Percentiles rank a stretch among this genome's conserved stretches.
Evolutionary conservation across 345 rosid genomes (phyloP).

Genomic region (Gossypium mustelinum): DNA sequence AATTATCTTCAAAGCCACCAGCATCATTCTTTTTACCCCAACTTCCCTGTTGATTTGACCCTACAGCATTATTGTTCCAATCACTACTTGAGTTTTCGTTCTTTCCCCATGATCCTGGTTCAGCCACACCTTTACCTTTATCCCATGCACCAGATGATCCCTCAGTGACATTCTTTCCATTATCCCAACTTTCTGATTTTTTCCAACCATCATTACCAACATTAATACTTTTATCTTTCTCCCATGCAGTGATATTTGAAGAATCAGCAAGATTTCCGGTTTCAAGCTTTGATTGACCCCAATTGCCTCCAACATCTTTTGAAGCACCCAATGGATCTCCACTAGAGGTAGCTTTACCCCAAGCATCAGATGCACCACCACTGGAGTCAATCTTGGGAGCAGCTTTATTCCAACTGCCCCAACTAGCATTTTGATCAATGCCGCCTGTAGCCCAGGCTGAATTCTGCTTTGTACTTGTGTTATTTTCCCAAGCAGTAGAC

Average conservation of each 20-base stretch:
- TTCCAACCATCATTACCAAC: slow-evolving; percentile 18
- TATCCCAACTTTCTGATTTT: slow-evolving; percentile 17
- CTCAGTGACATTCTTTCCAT: slow-evolving; percentile 19
- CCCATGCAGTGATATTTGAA: slow-evolving; percentile 39
- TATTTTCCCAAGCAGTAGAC: slow-evolving; percentile 40
- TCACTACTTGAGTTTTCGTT: slow-evolving; percentile 15
- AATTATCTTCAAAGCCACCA: slow-evolving; percentile 12
- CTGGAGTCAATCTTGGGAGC: slow-evolving; percentile 30
- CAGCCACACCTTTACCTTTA: slow-evolving; percentile 19
- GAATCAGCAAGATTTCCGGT: slow-evolving; percentile 25
- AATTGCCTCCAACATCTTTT: slow-evolving; percentile 24
- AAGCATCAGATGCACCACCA: slow-evolving; percentile 34
- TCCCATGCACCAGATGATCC: slow-evolving; percentile 26
- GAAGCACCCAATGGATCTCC: slow-evolving; percentile 25
- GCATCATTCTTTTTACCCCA: slow-evolving; percentile 16
- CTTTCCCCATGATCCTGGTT: slow-evolving; percentile 24
- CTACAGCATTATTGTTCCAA: slow-evolving; percentile 20
- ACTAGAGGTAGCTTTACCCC: slow-evolving; percentile 40
- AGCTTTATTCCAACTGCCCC: slow-evolving; percentile 59
- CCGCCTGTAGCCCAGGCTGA: slow-evolving; percentile 45
- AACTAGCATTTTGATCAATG: slow-evolving; percentile 34
- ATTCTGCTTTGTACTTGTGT: slow-evolving; percentile 29
- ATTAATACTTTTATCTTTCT: slow-evolving; percentile 14
- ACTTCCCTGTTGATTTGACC: slow-evolving; percentile 25
- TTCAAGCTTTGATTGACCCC: slow-evolving; percentile 30